Conservation (phyloP, 345 rosid genomes). For the Citrus maxima region DNA sequence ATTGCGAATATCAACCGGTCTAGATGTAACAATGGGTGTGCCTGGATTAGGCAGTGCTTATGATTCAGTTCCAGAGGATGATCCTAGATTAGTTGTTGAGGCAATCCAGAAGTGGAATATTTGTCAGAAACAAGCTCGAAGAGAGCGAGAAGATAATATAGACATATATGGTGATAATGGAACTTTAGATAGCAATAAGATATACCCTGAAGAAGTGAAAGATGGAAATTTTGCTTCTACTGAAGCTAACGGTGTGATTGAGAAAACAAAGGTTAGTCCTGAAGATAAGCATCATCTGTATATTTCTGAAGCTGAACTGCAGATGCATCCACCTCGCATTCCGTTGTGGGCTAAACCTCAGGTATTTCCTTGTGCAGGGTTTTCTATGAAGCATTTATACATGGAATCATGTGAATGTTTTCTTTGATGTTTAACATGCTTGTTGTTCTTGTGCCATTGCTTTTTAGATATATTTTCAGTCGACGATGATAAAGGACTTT, state of each 20-base stretch:
- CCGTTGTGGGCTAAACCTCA: slow-evolving; percentile 73
- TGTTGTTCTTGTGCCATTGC: slow-evolving; percentile 17
- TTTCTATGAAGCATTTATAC: neutral
- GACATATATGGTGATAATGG: slow-evolving; percentile 90
- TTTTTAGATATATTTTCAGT: slow-evolving; percentile 64
- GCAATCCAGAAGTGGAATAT: slow-evolving; percentile 87
- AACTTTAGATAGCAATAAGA: slow-evolving; percentile 53
- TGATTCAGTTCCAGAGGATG: slow-evolving; percentile 57
- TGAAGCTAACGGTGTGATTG: slow-evolving; percentile 24
- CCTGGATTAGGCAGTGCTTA: slow-evolving; percentile 33
- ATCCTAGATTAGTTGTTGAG: slow-evolving; percentile 61
- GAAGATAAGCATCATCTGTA: slow-evolving; percentile 66
- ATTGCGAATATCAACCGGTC: slow-evolving; percentile 37
- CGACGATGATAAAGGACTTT: slow-evolving; percentile 32
- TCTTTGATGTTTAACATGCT: neutral
- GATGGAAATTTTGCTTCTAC: slow-evolving; percentile 32
- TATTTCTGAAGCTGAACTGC: slow-evolving; percentile 83
- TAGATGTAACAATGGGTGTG: slow-evolving; percentile 28
- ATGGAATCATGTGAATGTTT: neutral
- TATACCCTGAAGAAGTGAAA: slow-evolving; percentile 64
- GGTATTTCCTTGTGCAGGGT: slow-evolving; percentile 36
- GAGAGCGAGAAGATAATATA: slow-evolving; percentile 66
- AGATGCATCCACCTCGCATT: slow-evolving; percentile 46
- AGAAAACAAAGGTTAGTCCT: slow-evolving; percentile 28
- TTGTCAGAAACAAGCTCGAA: slow-evolving; percentile 64